A percentile compares a stretch with the other conserved stretches of the same genome.
These are phyloP conservation scores for Geosmithia putterillii DNA, from an alignment of 2,329 filamentous ascomycete species.

Conservation along the genomic window DNA sequence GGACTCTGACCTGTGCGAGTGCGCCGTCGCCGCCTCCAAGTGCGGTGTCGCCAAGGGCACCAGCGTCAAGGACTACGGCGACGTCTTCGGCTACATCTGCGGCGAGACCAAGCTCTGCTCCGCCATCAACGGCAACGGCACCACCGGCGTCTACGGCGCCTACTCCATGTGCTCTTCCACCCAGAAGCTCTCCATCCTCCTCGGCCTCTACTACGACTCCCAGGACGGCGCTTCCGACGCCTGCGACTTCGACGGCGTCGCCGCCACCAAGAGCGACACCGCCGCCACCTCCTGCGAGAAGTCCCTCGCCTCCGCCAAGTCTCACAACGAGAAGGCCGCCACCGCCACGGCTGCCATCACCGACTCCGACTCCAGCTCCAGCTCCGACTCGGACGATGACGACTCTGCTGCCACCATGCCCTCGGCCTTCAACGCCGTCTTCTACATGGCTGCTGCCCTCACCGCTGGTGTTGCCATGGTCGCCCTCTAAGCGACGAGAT, in stretches of 20 bases:
- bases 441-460: conserved; percentile 40
- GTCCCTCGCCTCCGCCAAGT: conserved; percentile 51
- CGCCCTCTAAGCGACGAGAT: conserved; percentile 27
- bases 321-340: conserved; percentile 33
- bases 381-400: conserved; percentile 6
- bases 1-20: conserved; percentile 67
- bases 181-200: conserved; percentile 61
- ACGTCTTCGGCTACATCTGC: conserved; percentile 67
- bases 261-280: conserved; percentile 35
- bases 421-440: conserved; percentile 29
- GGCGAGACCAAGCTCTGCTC: conserved; percentile 46
- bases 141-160: conserved; percentile 58
- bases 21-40: conserved; percentile 65
- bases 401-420: conserved; percentile 21
- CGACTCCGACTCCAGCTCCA: conserved; percentile 15
- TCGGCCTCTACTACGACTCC: conserved; percentile 59
- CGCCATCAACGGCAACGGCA: conserved; percentile 57
- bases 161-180: conserved; percentile 64
- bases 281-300: conserved; percentile 40
- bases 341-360: conserved; percentile 28
- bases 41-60: conserved; percentile 56
- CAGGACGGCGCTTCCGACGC: conserved; percentile 42
- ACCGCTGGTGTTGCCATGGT: conserved; percentile 41
- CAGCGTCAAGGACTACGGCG: conserved; percentile 43
- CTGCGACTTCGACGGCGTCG: conserved; percentile 62